phyloP scores from a whole-genome alignment of 305 asterid species.

The Fraxinus platypoda region DNA sequence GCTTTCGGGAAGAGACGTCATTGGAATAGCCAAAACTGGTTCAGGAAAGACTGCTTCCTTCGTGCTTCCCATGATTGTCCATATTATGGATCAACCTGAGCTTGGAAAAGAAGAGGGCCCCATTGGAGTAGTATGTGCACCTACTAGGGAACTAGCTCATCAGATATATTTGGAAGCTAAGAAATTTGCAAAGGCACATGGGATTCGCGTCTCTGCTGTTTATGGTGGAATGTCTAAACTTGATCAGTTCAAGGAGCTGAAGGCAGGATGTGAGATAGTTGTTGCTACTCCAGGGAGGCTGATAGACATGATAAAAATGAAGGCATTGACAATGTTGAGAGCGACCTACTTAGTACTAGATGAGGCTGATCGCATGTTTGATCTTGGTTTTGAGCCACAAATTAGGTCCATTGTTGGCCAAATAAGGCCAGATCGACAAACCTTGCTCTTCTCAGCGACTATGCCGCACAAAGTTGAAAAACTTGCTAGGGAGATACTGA shows the following conservation, averaged over 20 bases:
- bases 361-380: conserved; percentile 98
- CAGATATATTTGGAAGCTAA: conserved; percentile 93
- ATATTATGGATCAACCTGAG: conserved; percentile 96
- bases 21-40: conserved; percentile 97
- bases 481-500: conserved; percentile 90
- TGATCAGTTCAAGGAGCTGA: conserved; percentile 92
- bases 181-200: conserved; percentile 77
- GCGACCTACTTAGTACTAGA: conserved; percentile 92
- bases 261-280: conserved; percentile 96
- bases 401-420: conserved; percentile 94
- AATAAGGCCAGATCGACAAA: conserved; percentile 95
- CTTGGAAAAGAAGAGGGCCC: conserved; percentile 92
- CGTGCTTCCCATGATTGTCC: conserved; percentile 90
- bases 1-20: conserved; percentile 92
- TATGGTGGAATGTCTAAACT: conserved; percentile 99
- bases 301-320: conserved; percentile 94
- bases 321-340: conserved; percentile 81
- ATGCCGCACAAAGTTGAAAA: conserved; percentile 95
- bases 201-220: conserved; percentile 90
- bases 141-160: conserved; percentile 96
- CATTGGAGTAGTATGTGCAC: conserved; percentile 96
- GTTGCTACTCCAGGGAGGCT: conserved; percentile 97
- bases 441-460: conserved; percentile 92
- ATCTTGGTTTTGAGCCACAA: conserved; percentile 98
- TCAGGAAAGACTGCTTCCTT: conserved; percentile 98